Evolutionary conservation across 2,329 filamentous ascomycete species (phyloP), one percentile per base, ranked within the genome.

Genomic region (Verticillium dahliae): DNA sequence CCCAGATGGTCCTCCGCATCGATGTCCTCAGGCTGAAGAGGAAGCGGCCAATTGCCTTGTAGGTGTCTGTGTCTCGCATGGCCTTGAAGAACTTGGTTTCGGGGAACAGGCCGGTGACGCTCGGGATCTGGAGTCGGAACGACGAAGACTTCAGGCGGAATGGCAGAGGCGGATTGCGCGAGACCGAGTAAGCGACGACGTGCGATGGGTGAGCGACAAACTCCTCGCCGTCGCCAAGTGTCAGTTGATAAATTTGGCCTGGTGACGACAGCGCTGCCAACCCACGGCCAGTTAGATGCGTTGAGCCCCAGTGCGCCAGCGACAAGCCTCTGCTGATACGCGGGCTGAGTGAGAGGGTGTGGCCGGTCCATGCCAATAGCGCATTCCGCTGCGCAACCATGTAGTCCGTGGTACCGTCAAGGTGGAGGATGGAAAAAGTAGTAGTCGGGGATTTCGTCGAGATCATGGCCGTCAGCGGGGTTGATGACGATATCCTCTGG

Each of bases 381-480:
- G 92, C 92, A 66, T 91, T 89, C 65, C 91, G 85, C 73, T 98
- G 93, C 6, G 91, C 85, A 9, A 99, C 80, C 81, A 97, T 91
- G 94, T 95, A 99, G 77, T 99, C 95, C 62, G 92, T 88, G 4
- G 92, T 92, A 62, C 95, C 95, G 78, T 99, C 92, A 58, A 99
- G 85, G 72, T 94, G 90, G 33, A 99, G 83, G 7, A 96, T 86
- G 13, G 90, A 88, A 68, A 99, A 93, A 6, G 92, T 93, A 1
- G 93, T 95, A 59, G 89, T 87, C 4, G 91, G 87, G 5, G 92
- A 92, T 73, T 92, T 95, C 31, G 94, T 92, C 35, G 91, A 90
- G 68, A 99, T 90, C 65, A 99, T 80, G 37, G 92, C 92, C 54
- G 90, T 96, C 67, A 97, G 85, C 1, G 95, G 93, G 56, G 88